These are phyloP conservation scores for Trifolium repens DNA, from an alignment of 306 rosid species.

Conservation along the genomic window DNA sequence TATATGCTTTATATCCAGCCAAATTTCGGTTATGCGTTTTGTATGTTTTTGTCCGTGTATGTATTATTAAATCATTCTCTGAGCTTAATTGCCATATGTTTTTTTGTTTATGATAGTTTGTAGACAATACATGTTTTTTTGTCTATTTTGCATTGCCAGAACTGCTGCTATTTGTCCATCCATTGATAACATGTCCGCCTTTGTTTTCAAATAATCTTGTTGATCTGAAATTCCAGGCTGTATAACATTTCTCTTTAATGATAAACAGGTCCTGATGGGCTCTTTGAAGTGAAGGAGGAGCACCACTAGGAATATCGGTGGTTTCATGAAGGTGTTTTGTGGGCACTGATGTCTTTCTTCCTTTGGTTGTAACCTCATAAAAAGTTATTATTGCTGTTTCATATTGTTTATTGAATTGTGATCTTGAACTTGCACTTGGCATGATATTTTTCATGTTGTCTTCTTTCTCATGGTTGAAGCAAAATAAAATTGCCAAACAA, in stretches of 20 bases:
- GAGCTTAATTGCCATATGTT: neutral
- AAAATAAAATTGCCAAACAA: conserved; percentile 42
- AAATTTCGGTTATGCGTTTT: neutral
- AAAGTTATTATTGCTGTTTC: conserved; percentile 24
- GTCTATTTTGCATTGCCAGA: conserved; percentile 11
- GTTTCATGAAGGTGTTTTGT: conserved; percentile 27
- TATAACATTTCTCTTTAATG: conserved; percentile 40
- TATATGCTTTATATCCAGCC: neutral
- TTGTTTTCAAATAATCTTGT: conserved; percentile 26
- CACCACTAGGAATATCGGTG: conserved; percentile 49
- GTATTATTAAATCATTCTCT: conserved; percentile 15
- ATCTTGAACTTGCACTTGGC: conserved; percentile 39
- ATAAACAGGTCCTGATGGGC: conserved; percentile 58
- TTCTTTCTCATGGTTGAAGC: conserved; percentile 18
- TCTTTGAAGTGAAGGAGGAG: conserved; percentile 50
- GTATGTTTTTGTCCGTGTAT: neutral
- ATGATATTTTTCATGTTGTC: conserved; percentile 28
- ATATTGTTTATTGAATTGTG: conserved; percentile 32
- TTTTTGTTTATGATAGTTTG: neutral
- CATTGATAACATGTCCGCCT: conserved; percentile 5
- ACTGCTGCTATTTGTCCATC: conserved; percentile 2
- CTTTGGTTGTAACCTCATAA: conserved; percentile 26
- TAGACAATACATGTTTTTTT: neutral
- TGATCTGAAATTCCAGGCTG: conserved; percentile 27
- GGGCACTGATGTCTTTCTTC: conserved; percentile 36